Percentiles rank a stretch among this genome's conserved stretches.
phyloP scores from a whole-genome alignment of 1,284 basidiomycete species.

The Leucocoprinus gongylophorus region DNA sequence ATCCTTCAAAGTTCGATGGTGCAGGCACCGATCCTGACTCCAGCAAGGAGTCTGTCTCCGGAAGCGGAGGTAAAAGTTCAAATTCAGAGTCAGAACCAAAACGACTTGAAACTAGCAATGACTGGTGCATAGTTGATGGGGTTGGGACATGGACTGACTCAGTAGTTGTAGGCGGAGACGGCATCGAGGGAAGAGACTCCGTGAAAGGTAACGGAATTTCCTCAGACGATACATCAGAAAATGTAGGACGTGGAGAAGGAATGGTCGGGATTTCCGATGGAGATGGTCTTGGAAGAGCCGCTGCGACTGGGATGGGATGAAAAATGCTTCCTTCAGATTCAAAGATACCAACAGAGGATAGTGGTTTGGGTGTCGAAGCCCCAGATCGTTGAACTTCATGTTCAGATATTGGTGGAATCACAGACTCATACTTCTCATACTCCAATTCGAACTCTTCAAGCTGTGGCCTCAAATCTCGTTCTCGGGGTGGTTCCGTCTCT shows the following conservation, averaged over 20 bases:
- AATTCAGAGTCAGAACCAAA: not conserved
- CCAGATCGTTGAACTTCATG: not conserved
- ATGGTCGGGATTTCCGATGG: conserved; percentile 19
- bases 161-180: conserved; percentile 11
- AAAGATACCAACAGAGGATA: conserved; percentile 5
- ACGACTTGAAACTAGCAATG: not conserved
- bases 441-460: not conserved
- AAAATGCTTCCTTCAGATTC: conserved; percentile 12
- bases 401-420: not conserved
- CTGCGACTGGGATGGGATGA: not conserved
- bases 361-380: conserved; percentile 3
- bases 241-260: conserved; percentile 19
- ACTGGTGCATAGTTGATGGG: conserved; percentile 10
- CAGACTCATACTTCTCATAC: not conserved
- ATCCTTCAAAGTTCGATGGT: conserved; percentile 14
- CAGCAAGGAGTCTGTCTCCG: conserved; percentile 7
- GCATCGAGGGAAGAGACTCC: conserved; percentile 13
- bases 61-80: conserved; percentile 11
- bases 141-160: conserved; percentile 14
- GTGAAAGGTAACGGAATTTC: conserved; percentile 23
- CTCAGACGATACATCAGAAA: conserved; percentile 31
- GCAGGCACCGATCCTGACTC: conserved; percentile 14
- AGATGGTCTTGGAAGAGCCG: conserved; percentile 12
- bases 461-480: not conserved
- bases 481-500: not conserved